Base-by-base conservation (phyloP, 768 basidiomycete species). In the Leucocoprinus leucothites region DNA sequence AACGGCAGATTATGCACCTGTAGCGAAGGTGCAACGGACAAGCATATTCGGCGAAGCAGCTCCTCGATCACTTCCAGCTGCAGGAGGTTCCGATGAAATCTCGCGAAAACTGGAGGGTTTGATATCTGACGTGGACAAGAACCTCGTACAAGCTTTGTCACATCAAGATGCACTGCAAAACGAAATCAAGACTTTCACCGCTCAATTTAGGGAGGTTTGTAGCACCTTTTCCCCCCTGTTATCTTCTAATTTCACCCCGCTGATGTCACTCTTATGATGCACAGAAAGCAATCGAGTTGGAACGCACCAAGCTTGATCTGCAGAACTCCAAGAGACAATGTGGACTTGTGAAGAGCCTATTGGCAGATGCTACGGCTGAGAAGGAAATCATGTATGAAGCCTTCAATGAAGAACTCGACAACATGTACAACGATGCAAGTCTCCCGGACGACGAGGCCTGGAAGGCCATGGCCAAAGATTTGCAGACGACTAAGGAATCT, bases 381-480 rank as follows among this genome's bases (percentile, higher is more conserved):
- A 90, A 95, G 69, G 91, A 94, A 63, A 89, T 93, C 67, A 88
- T 96, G 81, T 95, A 94, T 60, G 89, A 94, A 77, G 89, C 91
- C 2, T 95, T 97, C 73, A 96, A 97, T 67, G 92, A 94, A 65
- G 94, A 96, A 67, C 78, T 97, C 28, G 93, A 94, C 60, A 84
- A 82, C 16, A 91, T 96, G 90, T 96, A 86, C 69, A 87, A 88
- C 48, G 91, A 94, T 56, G 82, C 82, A 24, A 82, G 87, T 57
- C 80, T 95, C 47, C 91, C 94, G 9, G 84, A 85, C 19, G 83
- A 86, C 46, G 90, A 94, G 62, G 91, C 92, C 1, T 94, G 89
- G 84, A 66, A 72, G n/a, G 86, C 87, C 1, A 79, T 96, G 77
- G 79, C 83, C 24, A 72, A 73, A 41, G 91, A 95, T 65, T 73